Conservation (phyloP, 2,329 filamentous ascomycete genomes). For the Arthrobotrys sphaeroides region DNA sequence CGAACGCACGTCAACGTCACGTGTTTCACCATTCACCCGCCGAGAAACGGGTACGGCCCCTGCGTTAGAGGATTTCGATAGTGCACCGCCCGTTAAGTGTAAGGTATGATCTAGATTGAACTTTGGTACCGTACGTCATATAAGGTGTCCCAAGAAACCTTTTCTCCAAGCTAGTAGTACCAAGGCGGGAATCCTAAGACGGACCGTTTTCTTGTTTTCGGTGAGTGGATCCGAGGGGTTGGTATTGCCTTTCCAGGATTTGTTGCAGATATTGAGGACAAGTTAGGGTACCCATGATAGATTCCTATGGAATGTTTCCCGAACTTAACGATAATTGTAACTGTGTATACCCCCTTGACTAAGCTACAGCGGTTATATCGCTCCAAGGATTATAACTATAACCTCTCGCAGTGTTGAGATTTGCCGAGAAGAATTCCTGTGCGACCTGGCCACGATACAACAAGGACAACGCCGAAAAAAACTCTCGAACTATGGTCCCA, state of each 20-base stretch:
- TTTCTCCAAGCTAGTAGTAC: background rate
- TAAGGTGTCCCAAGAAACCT: background rate
- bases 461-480: too few species aligned
- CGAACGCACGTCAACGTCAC: background rate
- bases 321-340: too few species aligned
- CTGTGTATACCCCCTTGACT: too few species aligned
- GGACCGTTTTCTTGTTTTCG: background rate
- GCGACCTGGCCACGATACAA: too few species aligned
- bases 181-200: too few species aligned
- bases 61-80: background rate
- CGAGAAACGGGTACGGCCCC: background rate
- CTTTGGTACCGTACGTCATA: slow-evolving; percentile 6
- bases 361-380: too few species aligned
- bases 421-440: too few species aligned
- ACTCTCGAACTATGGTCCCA: too few species aligned
- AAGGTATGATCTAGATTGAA: background rate
- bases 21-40: background rate
- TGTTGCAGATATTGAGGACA: too few species aligned
- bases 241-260: background rate
- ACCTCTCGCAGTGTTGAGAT: too few species aligned
- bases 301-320: background rate
- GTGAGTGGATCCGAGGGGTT: background rate
- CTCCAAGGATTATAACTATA: too few species aligned
- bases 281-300: background rate
- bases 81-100: background rate